Evolutionary conservation across 768 basidiomycete species (phyloP).

Genomic region (Lactifluus pinguis): DNA sequence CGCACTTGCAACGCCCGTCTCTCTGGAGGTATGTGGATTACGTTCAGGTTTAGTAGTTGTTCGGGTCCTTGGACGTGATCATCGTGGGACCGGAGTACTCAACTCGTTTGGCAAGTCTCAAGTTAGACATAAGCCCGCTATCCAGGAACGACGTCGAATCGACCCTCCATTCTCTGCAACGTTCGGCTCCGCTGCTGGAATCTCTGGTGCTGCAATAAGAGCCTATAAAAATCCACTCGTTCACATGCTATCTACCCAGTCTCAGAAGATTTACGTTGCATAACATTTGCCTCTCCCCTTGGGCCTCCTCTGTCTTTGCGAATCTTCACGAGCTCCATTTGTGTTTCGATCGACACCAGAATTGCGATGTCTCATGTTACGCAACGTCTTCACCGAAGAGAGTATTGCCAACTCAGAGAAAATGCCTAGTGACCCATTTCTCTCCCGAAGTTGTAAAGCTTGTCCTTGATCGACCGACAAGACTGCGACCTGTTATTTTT

Average conservation of each 20-base stretch:
- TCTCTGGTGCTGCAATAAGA: neutral
- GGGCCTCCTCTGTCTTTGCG: neutral
- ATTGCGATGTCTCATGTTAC: neutral
- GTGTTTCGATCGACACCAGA: neutral
- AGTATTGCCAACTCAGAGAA: neutral
- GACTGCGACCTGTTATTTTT: neutral
- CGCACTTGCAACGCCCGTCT: too few relatives aligned
- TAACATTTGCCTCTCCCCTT: neutral
- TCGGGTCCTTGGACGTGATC: too few relatives aligned
- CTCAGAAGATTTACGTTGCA: neutral
- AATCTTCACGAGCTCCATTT: constrained; percentile 1
- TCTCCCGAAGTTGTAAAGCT: neutral
- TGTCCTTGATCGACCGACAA: neutral
- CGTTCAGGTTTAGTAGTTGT: too few relatives aligned
- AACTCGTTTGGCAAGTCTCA: neutral
- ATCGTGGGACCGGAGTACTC: too few relatives aligned
- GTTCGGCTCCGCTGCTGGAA: neutral
- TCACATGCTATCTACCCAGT: neutral
- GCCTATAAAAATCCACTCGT: neutral
- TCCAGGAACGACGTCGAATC: neutral
- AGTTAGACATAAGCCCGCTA: neutral
- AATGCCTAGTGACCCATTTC: neutral
- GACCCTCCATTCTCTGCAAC: neutral
- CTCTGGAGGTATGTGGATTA: too few relatives aligned
- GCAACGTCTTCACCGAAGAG: neutral